These are phyloP conservation scores for Arthrobotrys pseudoclavata DNA, from an alignment of 2,329 filamentous ascomycete genomes.

Conservation along the genomic window DNA sequence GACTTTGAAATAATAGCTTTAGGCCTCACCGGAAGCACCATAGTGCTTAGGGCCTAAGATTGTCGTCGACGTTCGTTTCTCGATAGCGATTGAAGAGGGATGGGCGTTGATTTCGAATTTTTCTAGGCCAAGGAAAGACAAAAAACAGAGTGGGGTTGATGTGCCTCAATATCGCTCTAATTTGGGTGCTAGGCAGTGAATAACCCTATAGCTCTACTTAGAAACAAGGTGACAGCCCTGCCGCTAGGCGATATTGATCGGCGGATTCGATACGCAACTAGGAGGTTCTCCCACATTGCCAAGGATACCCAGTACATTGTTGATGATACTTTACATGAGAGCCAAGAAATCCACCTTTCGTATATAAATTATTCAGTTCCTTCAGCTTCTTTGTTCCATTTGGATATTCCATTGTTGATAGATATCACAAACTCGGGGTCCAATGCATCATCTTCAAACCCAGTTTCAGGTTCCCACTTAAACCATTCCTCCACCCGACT, in stretches of 20 bases:
- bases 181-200: not conserved
- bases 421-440: slow-evolving; percentile 31
- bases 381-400: slow-evolving; percentile 32
- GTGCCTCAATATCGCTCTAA: too few species aligned
- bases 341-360: too few species aligned
- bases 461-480: slow-evolving; percentile 34
- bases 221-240: not conserved
- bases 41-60: not conserved
- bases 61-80: too few species aligned
- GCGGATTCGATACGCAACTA: not conserved
- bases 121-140: too few species aligned
- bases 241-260: not conserved
- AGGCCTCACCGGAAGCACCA: not conserved
- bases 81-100: not conserved
- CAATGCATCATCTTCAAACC: slow-evolving; percentile 35
- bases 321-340: too few species aligned
- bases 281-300: not conserved
- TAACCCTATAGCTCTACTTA: not conserved
- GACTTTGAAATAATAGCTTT: not conserved
- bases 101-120: too few species aligned
- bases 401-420: slow-evolving; percentile 34
- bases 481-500: slow-evolving; percentile 47
- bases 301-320: not conserved
- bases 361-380: not conserved
- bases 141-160: too few species aligned